phyloP scores from a whole-genome alignment of 306 rosid genomes.

The Lathyrus sativus region DNA sequence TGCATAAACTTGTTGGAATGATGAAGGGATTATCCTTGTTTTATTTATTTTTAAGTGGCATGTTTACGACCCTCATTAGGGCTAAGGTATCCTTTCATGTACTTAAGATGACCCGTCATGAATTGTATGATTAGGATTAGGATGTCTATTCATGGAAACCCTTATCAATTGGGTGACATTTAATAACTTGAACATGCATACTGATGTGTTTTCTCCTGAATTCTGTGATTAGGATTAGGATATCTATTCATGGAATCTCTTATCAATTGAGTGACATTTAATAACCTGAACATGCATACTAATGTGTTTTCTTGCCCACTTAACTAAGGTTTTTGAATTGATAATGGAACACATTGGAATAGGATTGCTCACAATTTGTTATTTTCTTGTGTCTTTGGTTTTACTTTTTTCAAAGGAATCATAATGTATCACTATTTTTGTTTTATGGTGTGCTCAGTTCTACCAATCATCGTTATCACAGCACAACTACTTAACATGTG shows the following conservation, averaged over 20 bases:
- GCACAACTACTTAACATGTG: background rate
- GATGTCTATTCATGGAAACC: background rate
- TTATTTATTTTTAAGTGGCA: slow-evolving; percentile 13
- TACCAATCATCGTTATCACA: background rate
- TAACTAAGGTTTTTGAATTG: slow-evolving; percentile 16
- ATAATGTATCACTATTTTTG: background rate
- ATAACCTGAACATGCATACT: background rate
- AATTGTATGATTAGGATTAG: slow-evolving; percentile 1
- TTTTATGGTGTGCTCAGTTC: background rate
- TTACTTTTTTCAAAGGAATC: background rate
- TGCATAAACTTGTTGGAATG: slow-evolving; percentile 5
- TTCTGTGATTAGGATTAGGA: background rate
- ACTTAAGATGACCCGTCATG: background rate
- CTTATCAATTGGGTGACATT: background rate
- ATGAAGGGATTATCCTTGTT: background rate
- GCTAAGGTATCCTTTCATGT: slow-evolving; percentile 7
- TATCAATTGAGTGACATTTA: slow-evolving; percentile 4
- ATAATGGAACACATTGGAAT: background rate
- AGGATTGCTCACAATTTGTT: background rate
- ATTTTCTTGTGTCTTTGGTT: background rate
- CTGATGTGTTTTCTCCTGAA: background rate
- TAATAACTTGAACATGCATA: background rate
- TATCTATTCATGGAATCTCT: background rate
- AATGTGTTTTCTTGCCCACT: background rate
- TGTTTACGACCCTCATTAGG: background rate